phyloP scores from a whole-genome alignment of 805 yeast species.

The Zygosaccharomyces rouxii region DNA sequence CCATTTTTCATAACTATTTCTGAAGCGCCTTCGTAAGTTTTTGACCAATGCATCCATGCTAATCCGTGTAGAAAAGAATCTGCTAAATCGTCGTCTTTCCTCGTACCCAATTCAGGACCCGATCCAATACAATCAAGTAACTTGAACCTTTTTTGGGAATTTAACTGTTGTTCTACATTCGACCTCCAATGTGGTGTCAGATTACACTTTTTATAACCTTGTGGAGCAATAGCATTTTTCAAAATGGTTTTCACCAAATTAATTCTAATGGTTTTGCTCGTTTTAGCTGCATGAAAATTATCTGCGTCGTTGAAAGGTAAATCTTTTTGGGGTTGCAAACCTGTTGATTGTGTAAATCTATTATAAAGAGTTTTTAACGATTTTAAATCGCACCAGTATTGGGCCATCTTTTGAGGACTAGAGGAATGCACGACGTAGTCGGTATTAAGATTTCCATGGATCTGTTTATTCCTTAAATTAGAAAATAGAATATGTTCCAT shows the following conservation, averaged over 20 bases:
- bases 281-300: background rate
- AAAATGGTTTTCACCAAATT: conserved; percentile 9
- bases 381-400: conserved; percentile 23
- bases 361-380: conserved; percentile 1
- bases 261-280: conserved; percentile 10
- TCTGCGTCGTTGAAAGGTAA: background rate
- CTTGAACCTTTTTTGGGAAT: conserved; percentile 5
- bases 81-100: conserved; percentile 61
- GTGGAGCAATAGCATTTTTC: conserved; percentile 6
- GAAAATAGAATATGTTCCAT: conserved; percentile 40
- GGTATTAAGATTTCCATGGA: background rate
- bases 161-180: conserved; percentile 3
- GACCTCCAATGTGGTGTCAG: conserved; percentile 11
- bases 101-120: conserved; percentile 21
- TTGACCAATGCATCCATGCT: conserved; percentile 43
- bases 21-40: conserved; percentile 22
- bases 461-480: conserved; percentile 11
- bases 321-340: background rate
- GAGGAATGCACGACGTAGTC: conserved; percentile 20
- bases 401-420: conserved; percentile 31
- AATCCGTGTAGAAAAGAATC: conserved; percentile 63
- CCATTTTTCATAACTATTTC: conserved; percentile 9
- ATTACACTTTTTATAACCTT: background rate
- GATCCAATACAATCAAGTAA: conserved; percentile 11
- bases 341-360: background rate